Evolutionary conservation across 805 yeast genomes (phyloP), one percentile per base, ranked within the genome.

Genomic region (Myxozyma geophila): DNA sequence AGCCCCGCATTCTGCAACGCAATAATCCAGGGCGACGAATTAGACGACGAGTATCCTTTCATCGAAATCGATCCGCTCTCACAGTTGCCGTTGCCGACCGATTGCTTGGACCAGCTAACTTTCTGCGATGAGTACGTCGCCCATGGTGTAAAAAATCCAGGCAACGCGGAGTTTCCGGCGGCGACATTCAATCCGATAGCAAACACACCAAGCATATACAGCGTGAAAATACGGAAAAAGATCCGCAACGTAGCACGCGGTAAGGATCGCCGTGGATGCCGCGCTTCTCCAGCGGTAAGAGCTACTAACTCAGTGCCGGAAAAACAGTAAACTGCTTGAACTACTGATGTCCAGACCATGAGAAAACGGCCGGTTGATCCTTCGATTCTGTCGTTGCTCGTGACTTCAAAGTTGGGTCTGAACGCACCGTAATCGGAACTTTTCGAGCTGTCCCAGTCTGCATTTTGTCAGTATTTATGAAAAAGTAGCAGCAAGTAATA

Each of bases 181-280:
- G 62, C 68, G 17, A 90, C 93, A 64, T 89, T 79, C 70, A 88
- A 83, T 46, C 92, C 88, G 70, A 80, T 82, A 67, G 82, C 80
- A 64, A 76, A 85, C 73, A 76, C 82, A 66, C 85, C 80, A 3
- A 81, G 77, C 74, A 90, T 79, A 77, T 90, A 90, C 72, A 89
- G 88, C 67, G 87, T 74, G 17, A 86, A 77, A 58, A 89, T 86
- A 75, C 95, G 82, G 91, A 92, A 88, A 76, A 90, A 88, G 2
- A 88, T 90, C 76, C 89, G 92, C 74, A 87, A 88, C 60, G 88
- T 84, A 46, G 93, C 92, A 54, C 82, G 81, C 43, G 93, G 95
- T 60, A 88, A 80, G 1, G 88, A 75, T 54, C 79, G 79, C 67
- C 87, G 80, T 50, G 95, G 93, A 73, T 88, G 83, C 46, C 75